Evolutionary conservation across 768 basidiomycete species (phyloP).

Genomic region (Terana coerulea): DNA sequence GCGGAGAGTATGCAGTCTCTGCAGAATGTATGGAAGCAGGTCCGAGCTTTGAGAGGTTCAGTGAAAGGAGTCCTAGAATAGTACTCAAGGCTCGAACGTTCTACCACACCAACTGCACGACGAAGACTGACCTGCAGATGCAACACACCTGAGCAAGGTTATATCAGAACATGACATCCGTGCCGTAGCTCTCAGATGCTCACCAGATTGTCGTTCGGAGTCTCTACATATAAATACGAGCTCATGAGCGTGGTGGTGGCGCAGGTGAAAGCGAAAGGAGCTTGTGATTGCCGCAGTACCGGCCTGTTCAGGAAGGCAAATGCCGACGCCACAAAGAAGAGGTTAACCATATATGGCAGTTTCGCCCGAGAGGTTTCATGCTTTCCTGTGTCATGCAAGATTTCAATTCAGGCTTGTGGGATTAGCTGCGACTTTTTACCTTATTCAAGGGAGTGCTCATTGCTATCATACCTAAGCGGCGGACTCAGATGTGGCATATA

Average conservation of each 20-base stretch:
- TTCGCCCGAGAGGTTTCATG: too few relatives aligned
- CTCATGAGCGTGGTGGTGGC: slow-evolving; percentile 17
- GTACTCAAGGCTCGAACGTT: slow-evolving; percentile 10
- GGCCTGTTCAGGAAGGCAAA: too few relatives aligned
- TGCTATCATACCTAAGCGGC: too few relatives aligned
- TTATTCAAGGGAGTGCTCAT: too few relatives aligned
- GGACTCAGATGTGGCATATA: too few relatives aligned
- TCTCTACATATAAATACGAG: slow-evolving; percentile 53
- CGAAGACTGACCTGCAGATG: slow-evolving; percentile 56
- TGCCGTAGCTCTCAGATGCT: slow-evolving; percentile 20
- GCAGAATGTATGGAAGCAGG: slow-evolving; percentile 87
- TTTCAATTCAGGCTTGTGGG: too few relatives aligned
- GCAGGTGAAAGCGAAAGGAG: not conserved
- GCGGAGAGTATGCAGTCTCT: slow-evolving; percentile 74
- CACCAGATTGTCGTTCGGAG: slow-evolving; percentile 67
- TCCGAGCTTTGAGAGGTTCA: slow-evolving; percentile 68
- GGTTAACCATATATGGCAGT: too few relatives aligned
- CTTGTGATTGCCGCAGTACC: slow-evolving; percentile 4
- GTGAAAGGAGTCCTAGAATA: slow-evolving; percentile 61
- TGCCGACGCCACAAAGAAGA: slow-evolving; percentile 8
- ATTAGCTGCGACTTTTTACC: too few relatives aligned
- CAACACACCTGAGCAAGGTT: slow-evolving; percentile 56
- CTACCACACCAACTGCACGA: not conserved
- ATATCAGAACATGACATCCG: slow-evolving; percentile 3
- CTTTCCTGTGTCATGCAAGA: too few relatives aligned